phyloP scores from a whole-genome alignment of 805 yeast genomes.

The Yamadazyma insecticola region DNA sequence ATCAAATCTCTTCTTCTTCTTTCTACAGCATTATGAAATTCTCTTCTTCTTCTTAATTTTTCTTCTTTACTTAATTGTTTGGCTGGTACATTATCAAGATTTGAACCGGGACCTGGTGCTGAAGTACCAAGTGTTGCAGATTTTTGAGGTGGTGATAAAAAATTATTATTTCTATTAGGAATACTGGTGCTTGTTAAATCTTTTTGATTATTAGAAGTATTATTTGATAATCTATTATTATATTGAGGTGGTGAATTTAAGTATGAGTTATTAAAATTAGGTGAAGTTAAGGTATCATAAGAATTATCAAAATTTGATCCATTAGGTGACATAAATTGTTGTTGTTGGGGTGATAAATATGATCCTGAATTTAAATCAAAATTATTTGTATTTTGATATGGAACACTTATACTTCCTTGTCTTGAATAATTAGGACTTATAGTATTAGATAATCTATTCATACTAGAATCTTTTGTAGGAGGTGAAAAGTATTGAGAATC shows the following conservation, averaged over 20 bases:
- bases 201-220: too few relatives aligned
- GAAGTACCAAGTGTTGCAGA: constrained; percentile 23
- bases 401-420: constrained; percentile 28
- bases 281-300: constrained; percentile 32
- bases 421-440: constrained; percentile 28
- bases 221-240: constrained; percentile 7
- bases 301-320: constrained; percentile 23
- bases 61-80: constrained; percentile 56
- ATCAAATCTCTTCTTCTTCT: constrained; percentile 87
- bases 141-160: constrained; percentile 22
- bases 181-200: constrained; percentile 20
- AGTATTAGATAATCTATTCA: constrained; percentile 15
- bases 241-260: constrained; percentile 36
- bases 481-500: constrained; percentile 42
- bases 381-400: constrained; percentile 13
- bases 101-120: constrained; percentile 18
- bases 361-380: constrained; percentile 22
- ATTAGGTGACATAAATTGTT: constrained; percentile 27
- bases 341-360: constrained; percentile 30
- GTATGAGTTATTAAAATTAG: constrained; percentile 22
- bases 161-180: constrained; percentile 14
- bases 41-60: constrained; percentile 71
- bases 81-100: constrained; percentile 7
- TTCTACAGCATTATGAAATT: constrained; percentile 92
- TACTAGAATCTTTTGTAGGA: constrained; percentile 16